Evolutionary conservation across 176 grass and related monocot species (phyloP).

Genomic region (Carex myosuroides): DNA sequence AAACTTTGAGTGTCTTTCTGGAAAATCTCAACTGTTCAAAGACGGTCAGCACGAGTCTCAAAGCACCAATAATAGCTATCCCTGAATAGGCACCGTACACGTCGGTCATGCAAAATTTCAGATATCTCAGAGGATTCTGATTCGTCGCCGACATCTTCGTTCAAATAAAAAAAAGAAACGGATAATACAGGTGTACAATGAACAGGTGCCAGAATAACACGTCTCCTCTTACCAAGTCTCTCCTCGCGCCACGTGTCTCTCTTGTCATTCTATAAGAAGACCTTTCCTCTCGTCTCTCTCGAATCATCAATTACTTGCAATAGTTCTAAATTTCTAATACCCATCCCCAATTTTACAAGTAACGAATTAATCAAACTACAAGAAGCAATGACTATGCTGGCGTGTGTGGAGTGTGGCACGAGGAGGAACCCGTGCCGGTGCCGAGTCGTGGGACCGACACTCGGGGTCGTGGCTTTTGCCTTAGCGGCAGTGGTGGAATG

Average conservation of each 20-base stretch:
- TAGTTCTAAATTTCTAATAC: background rate
- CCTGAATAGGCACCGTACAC: no score
- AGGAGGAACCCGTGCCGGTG: constrained; percentile 89
- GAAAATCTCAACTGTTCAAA: no score
- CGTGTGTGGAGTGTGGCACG: constrained; percentile 80
- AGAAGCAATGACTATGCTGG: constrained; percentile 19
- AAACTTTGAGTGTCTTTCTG: no score
- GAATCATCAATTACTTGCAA: background rate
- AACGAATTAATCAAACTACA: background rate
- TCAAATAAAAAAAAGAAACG: no score
- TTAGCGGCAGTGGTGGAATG: constrained; percentile 66
- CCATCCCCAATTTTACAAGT: background rate
- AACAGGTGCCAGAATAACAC: no score
- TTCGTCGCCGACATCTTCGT: no score
- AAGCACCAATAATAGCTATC: no score
- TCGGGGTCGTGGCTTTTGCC: constrained; percentile 77
- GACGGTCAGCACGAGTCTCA: rapidly evolving
- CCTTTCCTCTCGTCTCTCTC: background rate
- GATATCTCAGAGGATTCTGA: no score
- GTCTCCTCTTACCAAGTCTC: background rate
- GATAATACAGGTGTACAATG: no score
- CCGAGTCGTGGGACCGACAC: constrained; percentile 72
- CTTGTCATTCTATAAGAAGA: background rate
- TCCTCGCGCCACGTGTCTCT: background rate
- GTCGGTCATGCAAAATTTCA: no score